Evolutionary conservation across 2,329 filamentous ascomycete species (phyloP).

Genomic region (Pseudogymnoascus sp.): DNA sequence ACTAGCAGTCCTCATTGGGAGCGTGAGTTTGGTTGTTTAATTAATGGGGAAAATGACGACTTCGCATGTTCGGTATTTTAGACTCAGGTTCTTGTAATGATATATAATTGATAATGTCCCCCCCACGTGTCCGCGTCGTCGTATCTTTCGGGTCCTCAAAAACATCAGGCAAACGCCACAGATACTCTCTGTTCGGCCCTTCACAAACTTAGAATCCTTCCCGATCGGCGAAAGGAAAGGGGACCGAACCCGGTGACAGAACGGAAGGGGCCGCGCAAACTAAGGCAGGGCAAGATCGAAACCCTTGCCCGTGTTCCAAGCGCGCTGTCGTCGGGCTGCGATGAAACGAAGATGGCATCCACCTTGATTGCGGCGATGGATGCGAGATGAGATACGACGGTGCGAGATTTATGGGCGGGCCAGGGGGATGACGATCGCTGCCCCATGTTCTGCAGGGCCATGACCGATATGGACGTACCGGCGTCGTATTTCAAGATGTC

Average conservation of each 20-base stretch:
- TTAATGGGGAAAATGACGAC: background rate
- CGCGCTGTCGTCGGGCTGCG: background rate
- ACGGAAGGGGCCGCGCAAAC: background rate
- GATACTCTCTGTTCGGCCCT: background rate
- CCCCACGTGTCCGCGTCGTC: background rate
- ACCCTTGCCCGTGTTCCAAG: background rate
- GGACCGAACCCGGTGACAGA: background rate
- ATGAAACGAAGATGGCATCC: background rate
- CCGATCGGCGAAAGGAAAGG: background rate
- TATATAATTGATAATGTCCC: background rate
- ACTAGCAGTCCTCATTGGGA: background rate
- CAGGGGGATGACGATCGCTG: background rate
- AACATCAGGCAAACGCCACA: background rate
- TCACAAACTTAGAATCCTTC: background rate
- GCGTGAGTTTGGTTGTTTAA: background rate
- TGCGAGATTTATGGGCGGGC: background rate
- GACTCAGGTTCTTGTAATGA: background rate
- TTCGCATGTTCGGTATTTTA: background rate
- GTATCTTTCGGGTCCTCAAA: background rate
- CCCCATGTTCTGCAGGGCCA: background rate
- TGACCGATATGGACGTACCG: background rate
- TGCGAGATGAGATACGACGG: background rate
- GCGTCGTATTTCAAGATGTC: background rate
- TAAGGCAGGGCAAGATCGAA: background rate
- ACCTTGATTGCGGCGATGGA: background rate